Percentiles rank a stretch among this genome's conserved stretches.
phyloP scores from a whole-genome alignment of 1,139 yeast species.

The Suhomyces panamericanus region DNA sequence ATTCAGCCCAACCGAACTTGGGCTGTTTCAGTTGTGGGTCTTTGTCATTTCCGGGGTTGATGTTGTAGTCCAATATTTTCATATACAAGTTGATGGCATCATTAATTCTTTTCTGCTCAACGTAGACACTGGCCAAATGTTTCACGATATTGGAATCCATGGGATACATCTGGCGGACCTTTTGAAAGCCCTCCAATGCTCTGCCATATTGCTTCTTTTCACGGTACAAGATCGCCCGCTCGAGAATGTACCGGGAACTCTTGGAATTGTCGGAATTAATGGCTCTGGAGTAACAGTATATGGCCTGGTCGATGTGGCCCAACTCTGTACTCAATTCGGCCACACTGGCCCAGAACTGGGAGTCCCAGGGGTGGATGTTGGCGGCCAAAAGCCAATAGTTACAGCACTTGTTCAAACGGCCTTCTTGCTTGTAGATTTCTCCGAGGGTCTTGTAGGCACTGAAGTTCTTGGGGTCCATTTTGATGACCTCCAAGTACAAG shows the following conservation, averaged over 20 bases:
- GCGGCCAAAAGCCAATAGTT: conserved; percentile 85
- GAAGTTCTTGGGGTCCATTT: conserved; percentile 72
- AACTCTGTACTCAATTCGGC: conserved; percentile 74
- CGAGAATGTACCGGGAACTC: conserved; percentile 55
- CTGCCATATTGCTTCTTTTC: conserved; percentile 64
- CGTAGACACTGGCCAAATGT: conserved; percentile 75
- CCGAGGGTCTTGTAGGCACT: conserved; percentile 86
- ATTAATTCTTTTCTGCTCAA: conserved; percentile 68
- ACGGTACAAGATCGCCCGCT: conserved; percentile 65
- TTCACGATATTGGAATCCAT: conserved; percentile 60
- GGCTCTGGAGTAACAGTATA: conserved; percentile 77
- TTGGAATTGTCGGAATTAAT: conserved; percentile 52
- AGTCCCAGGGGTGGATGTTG: conserved; percentile 73
- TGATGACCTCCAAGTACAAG: conserved; percentile 70
- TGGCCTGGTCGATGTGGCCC: conserved; percentile 78
- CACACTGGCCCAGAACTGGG: conserved; percentile 79
- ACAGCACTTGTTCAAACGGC: conserved; percentile 70
- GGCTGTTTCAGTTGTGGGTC: conserved; percentile 32
- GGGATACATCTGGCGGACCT: conserved; percentile 61
- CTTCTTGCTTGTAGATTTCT: conserved; percentile 72
- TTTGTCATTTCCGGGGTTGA: conserved; percentile 23
- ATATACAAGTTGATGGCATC: conserved; percentile 83
- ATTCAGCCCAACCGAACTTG: conserved; percentile 80
- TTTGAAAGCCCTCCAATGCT: conserved; percentile 75
- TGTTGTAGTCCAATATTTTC: conserved; percentile 60